phyloP scores from a whole-genome alignment of 2,329 filamentous ascomycete species.

The Cladosporium sp. region DNA sequence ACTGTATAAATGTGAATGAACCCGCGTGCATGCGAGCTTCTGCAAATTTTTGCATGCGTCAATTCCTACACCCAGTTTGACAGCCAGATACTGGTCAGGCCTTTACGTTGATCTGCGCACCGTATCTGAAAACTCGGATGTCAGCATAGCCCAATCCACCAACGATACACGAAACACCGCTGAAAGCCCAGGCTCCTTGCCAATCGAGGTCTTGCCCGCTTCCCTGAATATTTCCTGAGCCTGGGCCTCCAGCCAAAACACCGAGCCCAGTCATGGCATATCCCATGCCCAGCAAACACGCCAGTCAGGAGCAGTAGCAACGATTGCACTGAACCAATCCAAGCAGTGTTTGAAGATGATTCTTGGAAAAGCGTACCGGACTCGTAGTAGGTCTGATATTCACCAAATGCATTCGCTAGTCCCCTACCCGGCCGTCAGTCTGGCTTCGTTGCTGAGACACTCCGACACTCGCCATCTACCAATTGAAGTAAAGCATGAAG shows the following conservation, averaged over 20 bases:
- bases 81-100: too few species aligned
- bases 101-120: too few species aligned
- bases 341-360: constrained; percentile 38
- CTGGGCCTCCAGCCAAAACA: constrained; percentile 33
- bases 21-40: too few species aligned
- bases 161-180: constrained; percentile 19
- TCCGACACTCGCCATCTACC: background rate
- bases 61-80: too few species aligned
- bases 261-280: constrained; percentile 30
- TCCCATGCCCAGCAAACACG: constrained; percentile 36
- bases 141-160: too few species aligned
- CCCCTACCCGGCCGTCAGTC: constrained; percentile 22
- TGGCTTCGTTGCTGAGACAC: background rate
- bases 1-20: too few species aligned
- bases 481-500: constrained; percentile 46
- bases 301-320: constrained; percentile 42
- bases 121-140: too few species aligned
- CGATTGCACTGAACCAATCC: constrained; percentile 43
- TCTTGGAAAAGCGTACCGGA: constrained; percentile 31
- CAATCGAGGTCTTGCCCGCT: constrained; percentile 24
- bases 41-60: too few species aligned
- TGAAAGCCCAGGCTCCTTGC: constrained; percentile 33
- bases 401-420: constrained; percentile 41
- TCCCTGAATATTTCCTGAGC: constrained; percentile 31
- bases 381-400: constrained; percentile 44